Conservation (phyloP, 139 green algal species). For the Deuterostichococcus epilithicus region DNA sequence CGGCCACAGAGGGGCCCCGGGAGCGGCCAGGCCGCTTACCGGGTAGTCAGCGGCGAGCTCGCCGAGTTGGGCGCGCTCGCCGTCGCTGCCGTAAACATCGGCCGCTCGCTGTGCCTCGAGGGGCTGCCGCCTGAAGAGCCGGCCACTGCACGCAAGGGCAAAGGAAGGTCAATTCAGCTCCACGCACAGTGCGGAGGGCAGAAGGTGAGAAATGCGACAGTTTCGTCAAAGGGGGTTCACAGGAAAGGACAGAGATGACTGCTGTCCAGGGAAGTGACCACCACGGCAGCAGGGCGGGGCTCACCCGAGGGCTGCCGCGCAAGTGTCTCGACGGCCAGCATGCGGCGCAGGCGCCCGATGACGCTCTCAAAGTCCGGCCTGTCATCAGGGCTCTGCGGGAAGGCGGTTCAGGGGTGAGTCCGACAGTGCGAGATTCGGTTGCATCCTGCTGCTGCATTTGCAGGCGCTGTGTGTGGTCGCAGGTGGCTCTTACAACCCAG, state of each 20-base stretch:
- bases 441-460: too few relatives aligned
- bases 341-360: slow-evolving; percentile 35
- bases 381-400: slow-evolving; percentile 16
- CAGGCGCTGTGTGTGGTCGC: too few relatives aligned
- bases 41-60: neutral
- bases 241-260: too few relatives aligned
- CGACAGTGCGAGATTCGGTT: too few relatives aligned
- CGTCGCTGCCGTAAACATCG: neutral
- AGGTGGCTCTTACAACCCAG: too few relatives aligned
- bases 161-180: too few relatives aligned
- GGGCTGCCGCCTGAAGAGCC: neutral
- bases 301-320: neutral
- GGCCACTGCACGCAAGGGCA: neutral
- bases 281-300: neutral
- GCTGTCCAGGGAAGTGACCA: too few relatives aligned
- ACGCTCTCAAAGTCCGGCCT: slow-evolving; percentile 62
- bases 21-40: neutral
- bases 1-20: too few relatives aligned
- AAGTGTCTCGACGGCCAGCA: slow-evolving; percentile 8
- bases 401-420: too few relatives aligned
- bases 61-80: neutral
- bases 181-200: too few relatives aligned
- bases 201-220: too few relatives aligned
- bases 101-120: neutral
- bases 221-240: too few relatives aligned